Base-by-base conservation (phyloP, 805 yeast genomes). In the Pichia rugopelliculosa region DNA sequence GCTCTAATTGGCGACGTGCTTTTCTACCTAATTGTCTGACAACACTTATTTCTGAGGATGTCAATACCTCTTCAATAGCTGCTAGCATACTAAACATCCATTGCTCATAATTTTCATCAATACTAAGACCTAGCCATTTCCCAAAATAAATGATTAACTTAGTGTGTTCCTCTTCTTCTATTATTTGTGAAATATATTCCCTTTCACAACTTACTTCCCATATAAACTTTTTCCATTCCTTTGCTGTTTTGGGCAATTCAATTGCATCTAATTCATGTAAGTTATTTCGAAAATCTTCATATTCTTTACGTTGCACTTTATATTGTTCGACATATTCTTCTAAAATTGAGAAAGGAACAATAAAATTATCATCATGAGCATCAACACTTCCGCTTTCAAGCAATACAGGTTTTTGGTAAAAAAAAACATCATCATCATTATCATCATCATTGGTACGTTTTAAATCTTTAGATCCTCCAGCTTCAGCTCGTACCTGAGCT, bases 31-130 rank as follows among this genome's bases (percentile, higher is more conserved):
- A 55, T 3, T 63, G 61, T n/a, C 81, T 57, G 27, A 76, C 42
- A 11, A 67, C 58, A 5, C 77, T 62, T 3, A 71, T 45, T 27
- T 74, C 76, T 5, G 66, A 60, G 0, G 68, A 66, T 8, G 59
- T 60, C 20, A 73, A 39, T 3, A 69, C 52, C 13, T 58, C 65
- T 5, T 75, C 77, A 4, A 73, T 50, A 2, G 73, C 60, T 15
- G 65, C 60, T 13, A 76, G 54, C 21, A 69, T 47, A 2, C 62
- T 64, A 54, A 68, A 67, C 1, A 72, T 56, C 82, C 82, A 76
- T 13, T 49, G 44, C 20, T 53, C 53, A 39, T 61, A 60, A 37
- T 59, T 59, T 0, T 45, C 50, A 36, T 66, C 58, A 39, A 67
- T 53, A 24, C 56, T 62, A 18, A 59, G 61, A 25, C 64, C 60